phyloP scores from a whole-genome alignment of 345 rosid genomes.

The Chamaenerion angustifolium region DNA sequence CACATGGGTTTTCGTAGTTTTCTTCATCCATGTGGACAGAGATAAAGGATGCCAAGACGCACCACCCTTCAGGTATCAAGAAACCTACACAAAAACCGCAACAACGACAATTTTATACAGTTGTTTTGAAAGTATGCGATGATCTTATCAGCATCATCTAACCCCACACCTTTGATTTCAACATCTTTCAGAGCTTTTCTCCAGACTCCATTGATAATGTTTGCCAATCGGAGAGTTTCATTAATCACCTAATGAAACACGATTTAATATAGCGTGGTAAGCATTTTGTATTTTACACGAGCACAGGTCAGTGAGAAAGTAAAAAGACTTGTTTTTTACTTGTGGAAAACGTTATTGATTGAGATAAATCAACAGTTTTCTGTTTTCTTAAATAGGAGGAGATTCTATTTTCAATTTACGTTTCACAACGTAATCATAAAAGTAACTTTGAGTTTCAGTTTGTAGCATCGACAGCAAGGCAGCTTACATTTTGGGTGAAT shows the following conservation, averaged over 20 bases:
- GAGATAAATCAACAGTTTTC: too few relatives aligned
- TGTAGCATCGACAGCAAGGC: too few relatives aligned
- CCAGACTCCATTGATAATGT: constrained; percentile 88
- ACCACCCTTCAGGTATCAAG: constrained; percentile 91
- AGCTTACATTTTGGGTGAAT: constrained; percentile 88
- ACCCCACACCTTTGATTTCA: constrained; percentile 58
- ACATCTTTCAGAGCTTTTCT: constrained; percentile 80
- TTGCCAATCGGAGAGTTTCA: constrained; percentile 83
- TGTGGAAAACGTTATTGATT: too few relatives aligned
- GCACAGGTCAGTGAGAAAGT: too few relatives aligned
- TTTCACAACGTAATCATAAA: too few relatives aligned
- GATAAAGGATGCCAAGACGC: constrained; percentile 69
- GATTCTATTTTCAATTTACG: too few relatives aligned
- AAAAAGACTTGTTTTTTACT: too few relatives aligned
- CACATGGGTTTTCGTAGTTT: constrained; percentile 56
- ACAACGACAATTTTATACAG: background rate
- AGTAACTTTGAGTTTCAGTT: too few relatives aligned
- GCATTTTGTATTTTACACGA: too few relatives aligned
- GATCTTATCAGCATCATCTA: background rate
- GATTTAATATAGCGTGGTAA: too few relatives aligned
- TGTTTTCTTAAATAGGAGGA: too few relatives aligned
- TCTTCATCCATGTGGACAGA: constrained; percentile 91
- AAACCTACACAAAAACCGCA: constrained; percentile 43
- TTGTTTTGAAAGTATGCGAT: background rate
- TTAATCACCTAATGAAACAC: constrained; percentile 46